Base-by-base conservation (phyloP, 129 eudicot genomes). In the Flaveria trinervia region DNA sequence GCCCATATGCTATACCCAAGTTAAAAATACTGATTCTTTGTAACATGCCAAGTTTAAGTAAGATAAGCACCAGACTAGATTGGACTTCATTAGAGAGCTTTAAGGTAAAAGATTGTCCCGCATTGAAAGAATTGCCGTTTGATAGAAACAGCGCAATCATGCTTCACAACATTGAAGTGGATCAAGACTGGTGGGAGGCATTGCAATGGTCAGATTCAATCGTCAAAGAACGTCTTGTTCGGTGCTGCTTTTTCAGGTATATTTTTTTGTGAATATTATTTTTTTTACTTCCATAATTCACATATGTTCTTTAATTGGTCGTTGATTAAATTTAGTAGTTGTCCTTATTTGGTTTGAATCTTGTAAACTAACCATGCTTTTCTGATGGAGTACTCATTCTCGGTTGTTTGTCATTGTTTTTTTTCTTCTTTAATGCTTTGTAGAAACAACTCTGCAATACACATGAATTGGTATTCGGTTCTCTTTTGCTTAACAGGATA, bases 51-150 rank as follows among this genome's bases (percentile, higher is more conserved):
- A 68, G 75, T 68, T 55, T 77, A 68, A 68, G 59, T 15, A 68
- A 43, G 33, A 68, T 77, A 77, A 22, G 75, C 46, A 52, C 57
- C 7, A 76, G 18, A 5, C n/a, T 52, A 23, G 74, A 36, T 51
- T 77, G 68, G 68, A 16, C 68, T 39, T 77, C 75, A 9, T 56
- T 77, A 12, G 74, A 68, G 75, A 67, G 9, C 18, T 68, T 77
- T 23, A 68, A 43, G 46, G 41, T 77, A 77, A 68, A 55, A 15
- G 59, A 68, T 77, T 77, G 81, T 41, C 74, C 59, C 46, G 25
- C 14, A 2, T 13, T 77, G 44, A 77, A 77, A 55, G 75, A 77
- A n/a, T 77, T 77, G 68, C 81, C 81, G 43, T 77, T 77, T 9
- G 59, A 55, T 54, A 54, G 46, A 65, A 39, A 68, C 74, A 68